Conservation (phyloP, 164 flowering plant species). For the Annona squamosa region DNA sequence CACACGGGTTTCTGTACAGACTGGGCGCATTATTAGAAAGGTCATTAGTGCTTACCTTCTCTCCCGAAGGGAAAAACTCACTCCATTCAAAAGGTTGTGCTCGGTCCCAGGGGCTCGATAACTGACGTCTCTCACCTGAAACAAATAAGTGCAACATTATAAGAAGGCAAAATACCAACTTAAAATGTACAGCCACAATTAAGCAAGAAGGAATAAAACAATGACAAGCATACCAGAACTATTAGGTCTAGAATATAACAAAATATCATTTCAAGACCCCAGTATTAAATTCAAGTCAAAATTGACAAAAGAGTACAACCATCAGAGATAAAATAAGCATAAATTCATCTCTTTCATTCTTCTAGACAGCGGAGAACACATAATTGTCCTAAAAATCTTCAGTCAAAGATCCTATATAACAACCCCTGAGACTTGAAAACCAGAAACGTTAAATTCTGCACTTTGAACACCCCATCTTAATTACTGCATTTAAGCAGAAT, state of each 20-base stretch:
- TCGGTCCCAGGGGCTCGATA: slow-evolving; percentile 88
- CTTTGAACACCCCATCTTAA: too few relatives aligned
- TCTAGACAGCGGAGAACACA: too few relatives aligned
- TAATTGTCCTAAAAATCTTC: too few relatives aligned
- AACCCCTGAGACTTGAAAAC: too few relatives aligned
- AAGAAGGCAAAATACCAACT: slow-evolving; percentile 2
- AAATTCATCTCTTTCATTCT: too few relatives aligned
- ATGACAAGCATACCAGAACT: background rate
- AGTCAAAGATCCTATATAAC: too few relatives aligned
- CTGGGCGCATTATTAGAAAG: too few relatives aligned
- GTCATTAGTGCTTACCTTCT: slow-evolving; percentile 46
- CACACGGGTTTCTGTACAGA: too few relatives aligned
- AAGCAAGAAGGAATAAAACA: background rate
- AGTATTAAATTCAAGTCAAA: background rate
- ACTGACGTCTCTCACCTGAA: slow-evolving; percentile 59
- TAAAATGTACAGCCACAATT: background rate
- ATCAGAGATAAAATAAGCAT: too few relatives aligned
- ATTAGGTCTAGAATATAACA: background rate
- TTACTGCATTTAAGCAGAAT: too few relatives aligned
- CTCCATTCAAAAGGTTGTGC: slow-evolving; percentile 55
- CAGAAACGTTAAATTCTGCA: too few relatives aligned
- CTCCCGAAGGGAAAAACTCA: slow-evolving; percentile 65
- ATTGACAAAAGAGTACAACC: too few relatives aligned
- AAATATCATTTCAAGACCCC: background rate
- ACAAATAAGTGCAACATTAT: slow-evolving; percentile 7